These are phyloP conservation scores for Geotrichum phurueaensis DNA, from an alignment of 1,139 yeast species.

Conservation along the genomic window DNA sequence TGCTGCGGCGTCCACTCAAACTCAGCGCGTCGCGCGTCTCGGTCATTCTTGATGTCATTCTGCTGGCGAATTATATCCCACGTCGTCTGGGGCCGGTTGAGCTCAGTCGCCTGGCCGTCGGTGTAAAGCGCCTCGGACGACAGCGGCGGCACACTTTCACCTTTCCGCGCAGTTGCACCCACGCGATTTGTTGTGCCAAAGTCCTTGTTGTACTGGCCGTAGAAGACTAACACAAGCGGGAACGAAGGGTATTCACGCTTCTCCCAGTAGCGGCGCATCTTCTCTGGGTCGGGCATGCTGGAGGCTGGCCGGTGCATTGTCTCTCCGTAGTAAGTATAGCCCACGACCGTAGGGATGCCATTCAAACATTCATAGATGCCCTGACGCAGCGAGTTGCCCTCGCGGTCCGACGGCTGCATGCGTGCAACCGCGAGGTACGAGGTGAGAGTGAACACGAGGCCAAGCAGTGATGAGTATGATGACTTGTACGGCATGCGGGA, in stretches of 20 bases:
- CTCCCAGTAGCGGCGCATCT: conserved; percentile 12
- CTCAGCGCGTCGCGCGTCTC: background rate
- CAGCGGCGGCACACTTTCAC: background rate
- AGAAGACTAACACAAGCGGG: conserved; percentile 10
- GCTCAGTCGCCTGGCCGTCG: background rate
- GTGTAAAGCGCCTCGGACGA: background rate
- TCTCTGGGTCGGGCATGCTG: conserved; percentile 15
- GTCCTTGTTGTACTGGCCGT: conserved; percentile 6
- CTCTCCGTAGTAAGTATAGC: conserved; percentile 15
- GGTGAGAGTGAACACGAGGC: conserved; percentile 2
- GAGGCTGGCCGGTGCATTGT: conserved; percentile 13
- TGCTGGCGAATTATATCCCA: background rate
- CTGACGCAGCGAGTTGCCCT: conserved; percentile 5
- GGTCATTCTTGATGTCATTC: background rate
- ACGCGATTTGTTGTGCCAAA: background rate
- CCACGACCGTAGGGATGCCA: conserved; percentile 10
- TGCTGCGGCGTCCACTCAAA: background rate
- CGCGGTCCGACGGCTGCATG: conserved; percentile 1
- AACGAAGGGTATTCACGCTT: conserved; percentile 11
- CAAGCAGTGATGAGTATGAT: conserved; percentile 8
- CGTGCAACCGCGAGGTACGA: conserved; percentile 3
- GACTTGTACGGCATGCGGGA: conserved; percentile 8
- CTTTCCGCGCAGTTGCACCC: background rate
- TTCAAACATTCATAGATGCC: conserved; percentile 3
- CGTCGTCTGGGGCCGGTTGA: background rate